Evolutionary conservation across 2,329 filamentous ascomycete species (phyloP), one percentile per base, ranked within the genome.

Genomic region (Sclerotinia spermophila): DNA sequence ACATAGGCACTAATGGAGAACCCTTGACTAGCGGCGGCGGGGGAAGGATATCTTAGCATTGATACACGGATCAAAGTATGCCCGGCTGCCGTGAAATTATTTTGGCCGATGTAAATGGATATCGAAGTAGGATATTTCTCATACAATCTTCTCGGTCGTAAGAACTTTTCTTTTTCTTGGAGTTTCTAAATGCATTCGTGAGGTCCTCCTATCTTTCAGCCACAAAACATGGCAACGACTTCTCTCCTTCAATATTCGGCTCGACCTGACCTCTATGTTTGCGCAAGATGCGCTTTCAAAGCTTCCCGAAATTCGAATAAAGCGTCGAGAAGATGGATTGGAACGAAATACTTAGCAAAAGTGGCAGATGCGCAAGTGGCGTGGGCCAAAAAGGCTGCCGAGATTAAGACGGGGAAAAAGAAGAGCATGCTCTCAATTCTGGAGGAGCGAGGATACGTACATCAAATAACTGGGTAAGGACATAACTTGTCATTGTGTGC

Each of bases 371-470:
- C 78, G 4, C 75, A 78, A 69, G 19, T 72, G 17, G 77, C 81
- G 30, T 91, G 89, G 88, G 75, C 81, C 24, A 73, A 79, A 60
- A 80, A 80, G 67, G 86, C 86, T 4, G 71, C 80, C 48, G 76
- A 78, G 71, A 88, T 90, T 59, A 60, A 82, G 66, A 79, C 80
- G 0, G 88, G 89, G 59, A 80, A 86, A 74, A 70, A 79, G 62
- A 82, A 82, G 59, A 82, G 87, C 73, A 84, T 90, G 68, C 88
- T 91, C 81, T 86, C 87, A 67, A 76, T 90, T 27, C 83, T 96
- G 19, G 87, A 92, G 75, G 89, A 92, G 80, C 85, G 92, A 76
- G 92, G 92, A 58, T 89, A 87, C 74, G 83, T 95, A 72, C 92
- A 94, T 77, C 88, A 92, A 74, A 84, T 91, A 45, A 90, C 92